phyloP scores from a whole-genome alignment of 306 rosid genomes.

The Malus sylvestris region DNA sequence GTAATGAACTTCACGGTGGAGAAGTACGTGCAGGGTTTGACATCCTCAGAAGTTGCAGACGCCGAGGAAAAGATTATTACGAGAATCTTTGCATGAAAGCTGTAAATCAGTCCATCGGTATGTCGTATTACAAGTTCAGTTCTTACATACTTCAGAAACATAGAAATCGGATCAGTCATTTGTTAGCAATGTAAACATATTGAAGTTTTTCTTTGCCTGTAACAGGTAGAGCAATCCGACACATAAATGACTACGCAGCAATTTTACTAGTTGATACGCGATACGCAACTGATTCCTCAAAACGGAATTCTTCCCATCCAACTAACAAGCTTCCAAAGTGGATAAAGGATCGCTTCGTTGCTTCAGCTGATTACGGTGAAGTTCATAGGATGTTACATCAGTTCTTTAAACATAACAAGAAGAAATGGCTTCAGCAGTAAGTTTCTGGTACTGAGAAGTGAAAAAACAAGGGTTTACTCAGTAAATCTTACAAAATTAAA shows the following conservation, averaged over 20 bases:
- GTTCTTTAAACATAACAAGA: slow-evolving; percentile 62
- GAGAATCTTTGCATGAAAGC: slow-evolving; percentile 99
- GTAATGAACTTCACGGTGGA: slow-evolving; percentile 34
- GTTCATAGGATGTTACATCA: slow-evolving; percentile 70
- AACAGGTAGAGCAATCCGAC: slow-evolving; percentile 91
- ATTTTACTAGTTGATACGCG: slow-evolving; percentile 66
- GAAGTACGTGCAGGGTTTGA: slow-evolving; percentile 59
- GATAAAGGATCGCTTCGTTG: slow-evolving; percentile 67
- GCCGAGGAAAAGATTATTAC: slow-evolving; percentile 81
- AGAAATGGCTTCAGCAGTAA: slow-evolving; percentile 15
- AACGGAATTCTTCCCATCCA: slow-evolving; percentile 49
- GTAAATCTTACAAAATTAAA: neutral
- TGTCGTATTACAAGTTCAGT: slow-evolving; percentile 11
- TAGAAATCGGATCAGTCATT: neutral
- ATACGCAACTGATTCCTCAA: slow-evolving; percentile 63
- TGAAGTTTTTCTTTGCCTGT: slow-evolving; percentile 5
- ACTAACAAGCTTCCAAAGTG: slow-evolving; percentile 77
- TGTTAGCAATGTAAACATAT: neutral
- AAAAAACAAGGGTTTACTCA: neutral
- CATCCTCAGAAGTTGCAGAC: slow-evolving; percentile 69
- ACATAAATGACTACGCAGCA: slow-evolving; percentile 84
- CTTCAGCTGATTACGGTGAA: slow-evolving; percentile 68
- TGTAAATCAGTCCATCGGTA: slow-evolving; percentile 94
- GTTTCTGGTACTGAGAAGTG: neutral
- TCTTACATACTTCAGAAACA: neutral